Evolutionary conservation across 306 rosid genomes (phyloP).

Genomic region (Rosa chinensis): DNA sequence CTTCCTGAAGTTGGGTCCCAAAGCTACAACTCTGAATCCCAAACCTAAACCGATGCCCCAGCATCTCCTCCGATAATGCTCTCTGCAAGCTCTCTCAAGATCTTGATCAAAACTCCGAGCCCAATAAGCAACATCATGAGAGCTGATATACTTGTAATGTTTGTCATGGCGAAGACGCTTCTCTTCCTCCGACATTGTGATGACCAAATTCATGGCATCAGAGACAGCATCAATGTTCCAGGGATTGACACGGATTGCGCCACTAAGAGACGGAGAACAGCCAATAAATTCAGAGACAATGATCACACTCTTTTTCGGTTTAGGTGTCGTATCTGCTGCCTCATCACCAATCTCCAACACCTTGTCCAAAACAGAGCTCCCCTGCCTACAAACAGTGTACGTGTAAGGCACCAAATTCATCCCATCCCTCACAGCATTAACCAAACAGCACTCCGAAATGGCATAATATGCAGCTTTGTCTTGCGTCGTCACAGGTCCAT

Average conservation of each 20-base stretch:
- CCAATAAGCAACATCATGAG: conserved; percentile 78
- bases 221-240: conserved; percentile 70
- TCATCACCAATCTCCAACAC: conserved; percentile 30
- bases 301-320: conserved; percentile 48
- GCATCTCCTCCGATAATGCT: conserved; percentile 50
- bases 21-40: conserved; percentile 60
- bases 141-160: conserved; percentile 70
- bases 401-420: conserved; percentile 73
- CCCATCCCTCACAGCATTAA: conserved; percentile 74
- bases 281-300: conserved; percentile 81
- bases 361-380: conserved; percentile 45
- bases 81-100: conserved; percentile 60
- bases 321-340: not conserved
- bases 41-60: conserved; percentile 61
- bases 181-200: conserved; percentile 46
- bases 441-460: conserved; percentile 59
- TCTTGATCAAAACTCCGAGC: conserved; percentile 72
- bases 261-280: conserved; percentile 75
- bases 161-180: conserved; percentile 64
- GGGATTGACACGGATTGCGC: conserved; percentile 72
- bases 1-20: conserved; percentile 59
- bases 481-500: conserved; percentile 43
- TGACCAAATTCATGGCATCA: conserved; percentile 56
- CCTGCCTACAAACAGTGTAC: conserved; percentile 73
- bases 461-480: conserved; percentile 62